Base-by-base conservation (phyloP, 1,284 basidiomycete species). In the Sanguinoderma infundibulare region DNA sequence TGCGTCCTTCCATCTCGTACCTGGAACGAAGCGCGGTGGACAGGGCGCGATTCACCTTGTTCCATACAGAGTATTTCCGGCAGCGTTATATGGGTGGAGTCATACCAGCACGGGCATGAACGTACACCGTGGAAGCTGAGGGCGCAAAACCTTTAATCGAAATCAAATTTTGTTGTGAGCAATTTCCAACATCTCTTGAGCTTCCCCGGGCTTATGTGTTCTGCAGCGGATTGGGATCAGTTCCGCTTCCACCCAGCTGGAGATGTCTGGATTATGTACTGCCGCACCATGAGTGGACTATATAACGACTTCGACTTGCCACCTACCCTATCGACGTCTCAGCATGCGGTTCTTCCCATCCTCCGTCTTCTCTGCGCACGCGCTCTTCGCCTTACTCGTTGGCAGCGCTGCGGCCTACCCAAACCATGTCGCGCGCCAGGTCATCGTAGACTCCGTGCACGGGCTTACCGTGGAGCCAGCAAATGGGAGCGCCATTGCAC, bases 381-480 rank as follows among this genome's bases (percentile, higher is more conserved):
- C 54, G 8, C 52, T 63, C 51, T 53, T 51, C 46, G 50, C 55
- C n/a, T 39, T 57, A 14, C 46, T 59, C 8, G 26, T 47, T 38
- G 40, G 53, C 12, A 35, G 44, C 22, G 62, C 49, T 2, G 62
- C 57, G 1, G 61, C n/a, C 32, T n/a, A n/a, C n/a, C n/a, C n/a
- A n/a, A n/a, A 35, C 38, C 26, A 26, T 10, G 35, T n/a, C 32
- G 62, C 63, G 54, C 69, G 67, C 2, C 67, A 70, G 57, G 46
- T 52, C 38, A 60, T 70, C 34, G 55, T 54, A 7, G 34, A 59
- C 46, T 28, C 51, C 24, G 20, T 15, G 7, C 65, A 67, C 17
- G 69, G 68, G 4, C 61, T 60, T 5, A 68, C 69, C 20, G 52
- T 56, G 24, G 36, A 26, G 6, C 69, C 69, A 22, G 30, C 55